Base-by-base conservation (phyloP, 331 rosid genomes). In the Rosa hybrid region DNA sequence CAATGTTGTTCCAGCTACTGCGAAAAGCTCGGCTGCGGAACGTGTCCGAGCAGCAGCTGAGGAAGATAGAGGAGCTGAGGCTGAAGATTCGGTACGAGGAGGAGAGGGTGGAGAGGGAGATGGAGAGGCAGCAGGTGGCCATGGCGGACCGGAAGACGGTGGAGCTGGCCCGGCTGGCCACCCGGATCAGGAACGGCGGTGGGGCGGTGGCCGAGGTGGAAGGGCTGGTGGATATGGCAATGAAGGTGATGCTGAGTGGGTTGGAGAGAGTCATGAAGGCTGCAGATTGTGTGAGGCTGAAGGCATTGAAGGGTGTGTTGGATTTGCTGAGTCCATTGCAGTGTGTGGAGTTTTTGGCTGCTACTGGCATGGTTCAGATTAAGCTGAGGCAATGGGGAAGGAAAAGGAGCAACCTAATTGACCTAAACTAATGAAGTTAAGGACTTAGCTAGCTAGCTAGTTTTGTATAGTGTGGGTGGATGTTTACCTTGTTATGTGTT, bases 51-150 rank as follows among this genome's bases (percentile, higher is more conserved):
- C 86, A 85, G 8, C 87, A 90, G 80, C 12, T 27, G 77, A 82
- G 59, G 86, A 82, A 75, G 84, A 59, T 80, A 0, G 86, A 82
- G 68, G 79, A 75, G 81, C 84, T 90, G 49, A 86, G 86, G 60
- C 3, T 53, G 77, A 86, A 30, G 87, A 80, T 81, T 4, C 85
- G 46, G 85, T 57, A 73, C 80, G 90, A 92, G 83, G 91, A 92
- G 86, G 95, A 87, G 74, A 87, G 83, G 78, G 89, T 90, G 44
- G 95, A 90, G 77, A 83, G 87, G 46, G 93, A 87, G 76, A 86
- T 90, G 93, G 97, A 90, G 90, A 84, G 97, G 80, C 92, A 83
- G 27, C 95, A 94, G 46, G 86, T 94, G 78, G 90, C 94, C 8
- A 41, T 94, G 84, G 97, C 96, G 0, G 92, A 86, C 67, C 53